Conservation (phyloP, 257 asterid species). For the Verbena officinalis region DNA sequence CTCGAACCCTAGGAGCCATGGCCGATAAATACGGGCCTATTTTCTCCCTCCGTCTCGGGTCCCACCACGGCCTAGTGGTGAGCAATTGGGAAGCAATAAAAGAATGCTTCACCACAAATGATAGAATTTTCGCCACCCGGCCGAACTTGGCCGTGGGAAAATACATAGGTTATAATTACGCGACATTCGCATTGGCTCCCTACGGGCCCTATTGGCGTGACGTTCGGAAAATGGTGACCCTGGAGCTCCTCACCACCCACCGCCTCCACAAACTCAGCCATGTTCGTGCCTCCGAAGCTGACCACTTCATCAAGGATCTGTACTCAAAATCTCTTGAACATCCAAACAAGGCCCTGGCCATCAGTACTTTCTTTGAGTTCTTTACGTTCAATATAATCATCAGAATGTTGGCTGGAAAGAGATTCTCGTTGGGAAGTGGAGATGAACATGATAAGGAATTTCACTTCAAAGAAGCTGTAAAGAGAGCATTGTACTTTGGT, state of each 20-base stretch:
- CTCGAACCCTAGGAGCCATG: constrained; percentile 50
- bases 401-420: constrained; percentile 47
- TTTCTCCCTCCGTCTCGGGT: constrained; percentile 57
- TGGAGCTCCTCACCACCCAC: constrained; percentile 43
- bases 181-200: constrained; percentile 44
- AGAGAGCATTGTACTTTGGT: constrained; percentile 41
- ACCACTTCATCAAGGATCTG: constrained; percentile 32
- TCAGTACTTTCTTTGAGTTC: constrained; percentile 45
- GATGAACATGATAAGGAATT: constrained; percentile 13
- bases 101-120: constrained; percentile 64
- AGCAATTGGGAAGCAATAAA: constrained; percentile 47
- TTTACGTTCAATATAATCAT: constrained; percentile 43
- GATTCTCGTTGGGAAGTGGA: constrained; percentile 25
- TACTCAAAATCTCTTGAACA: neutral
- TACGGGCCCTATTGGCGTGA: constrained; percentile 68
- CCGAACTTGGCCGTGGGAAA: constrained; percentile 41
- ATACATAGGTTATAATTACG: constrained; percentile 43
- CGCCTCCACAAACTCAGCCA: constrained; percentile 46
- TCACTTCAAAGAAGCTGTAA: constrained; percentile 42
- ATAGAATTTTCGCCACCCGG: constrained; percentile 45
- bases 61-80: constrained; percentile 48
- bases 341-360: constrained; percentile 13
- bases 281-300: constrained; percentile 45
- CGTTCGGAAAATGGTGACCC: constrained; percentile 49
- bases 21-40: constrained; percentile 64